Conservation (phyloP, 2,329 filamentous ascomycete species). For the Stagonosporopsis vannaccii region DNA sequence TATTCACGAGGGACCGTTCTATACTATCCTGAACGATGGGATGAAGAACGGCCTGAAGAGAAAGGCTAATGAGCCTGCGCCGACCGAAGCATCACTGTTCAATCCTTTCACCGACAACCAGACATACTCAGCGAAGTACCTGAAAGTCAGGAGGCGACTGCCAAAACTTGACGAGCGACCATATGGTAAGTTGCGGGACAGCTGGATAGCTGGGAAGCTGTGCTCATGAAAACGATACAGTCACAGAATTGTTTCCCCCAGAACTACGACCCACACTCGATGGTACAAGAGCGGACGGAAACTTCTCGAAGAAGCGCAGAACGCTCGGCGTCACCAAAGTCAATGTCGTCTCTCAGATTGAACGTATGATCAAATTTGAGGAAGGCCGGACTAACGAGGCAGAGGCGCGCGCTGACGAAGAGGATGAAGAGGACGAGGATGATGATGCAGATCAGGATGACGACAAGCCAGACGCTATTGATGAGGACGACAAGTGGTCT, state of each 20-base stretch:
- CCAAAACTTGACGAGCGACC: conserved; percentile 62
- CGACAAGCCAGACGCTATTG: conserved; percentile 60
- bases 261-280: conserved; percentile 65
- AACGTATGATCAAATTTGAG: conserved; percentile 54
- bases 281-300: conserved; percentile 29
- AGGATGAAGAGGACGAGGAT: conserved; percentile 55
- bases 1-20: conserved; percentile 67
- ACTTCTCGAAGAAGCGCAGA: conserved; percentile 41
- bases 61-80: conserved; percentile 48
- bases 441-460: conserved; percentile 57
- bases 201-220: background rate
- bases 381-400: conserved; percentile 55
- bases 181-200: conserved; percentile 57
- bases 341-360: conserved; percentile 41
- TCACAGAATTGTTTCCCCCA: conserved; percentile 64
- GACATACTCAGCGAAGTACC: conserved; percentile 66
- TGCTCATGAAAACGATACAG: conserved; percentile 41
- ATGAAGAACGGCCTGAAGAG: conserved; percentile 52
- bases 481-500: conserved; percentile 63
- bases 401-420: conserved; percentile 54
- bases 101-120: conserved; percentile 69
- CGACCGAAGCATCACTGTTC: conserved; percentile 51
- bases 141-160: conserved; percentile 62
- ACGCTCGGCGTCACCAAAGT: conserved; percentile 44
- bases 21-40: conserved; percentile 61